Base-by-base conservation (phyloP, 805 yeast genomes). In the Metschnikowia cerradonensis region DNA sequence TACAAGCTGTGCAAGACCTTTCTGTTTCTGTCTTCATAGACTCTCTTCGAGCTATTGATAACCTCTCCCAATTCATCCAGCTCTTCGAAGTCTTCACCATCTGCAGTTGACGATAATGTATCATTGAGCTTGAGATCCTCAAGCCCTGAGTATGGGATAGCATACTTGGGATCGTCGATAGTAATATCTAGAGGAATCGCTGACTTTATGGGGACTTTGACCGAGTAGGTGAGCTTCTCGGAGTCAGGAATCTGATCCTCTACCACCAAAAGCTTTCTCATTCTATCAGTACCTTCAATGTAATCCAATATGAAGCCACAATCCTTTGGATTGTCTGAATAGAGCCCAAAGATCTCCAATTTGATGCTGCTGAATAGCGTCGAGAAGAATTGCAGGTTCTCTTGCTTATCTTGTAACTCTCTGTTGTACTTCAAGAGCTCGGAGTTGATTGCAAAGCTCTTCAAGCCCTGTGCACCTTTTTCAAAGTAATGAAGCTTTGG, bases 201-300 rank as follows among this genome's bases (percentile, higher is more conserved):
- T n/a, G 48, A 48, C 34, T 52, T 61, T 41, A 66, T 54, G 1
- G 81, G 80, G 4, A 76, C 73, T 15, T 67, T 71, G 20, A 73
- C 65, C 26, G 66, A 66, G 48, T 75, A 76, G 0, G 75, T 64
- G 11, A 79, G 57, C 46, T 70, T 71, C 49, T 79, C 78, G 8
- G 76, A 70, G 11, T 72, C 76, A 1, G 74, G 67, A 6, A 75
- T 53, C 38, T 79, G 79, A 50, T 78, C 79, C 50, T 79, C 82
- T 17, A 81, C 78, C 4, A 84, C 63, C 42, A 88, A 61, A 51
- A 87, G 70, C 51, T 76, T 82, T 52, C 91, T 72, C 79, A 81
- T 84, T 55, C 92, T 68, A 57, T 84, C 82, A 30, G 76, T 71
- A 33, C 88, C 87, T 62, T 89, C 96, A 46, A 84, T 81, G 31